A percentile compares a stretch with the other conserved stretches of the same genome.
Conservation (phyloP, 768 basidiomycete species). For the Auriscalpium microsporum region DNA sequence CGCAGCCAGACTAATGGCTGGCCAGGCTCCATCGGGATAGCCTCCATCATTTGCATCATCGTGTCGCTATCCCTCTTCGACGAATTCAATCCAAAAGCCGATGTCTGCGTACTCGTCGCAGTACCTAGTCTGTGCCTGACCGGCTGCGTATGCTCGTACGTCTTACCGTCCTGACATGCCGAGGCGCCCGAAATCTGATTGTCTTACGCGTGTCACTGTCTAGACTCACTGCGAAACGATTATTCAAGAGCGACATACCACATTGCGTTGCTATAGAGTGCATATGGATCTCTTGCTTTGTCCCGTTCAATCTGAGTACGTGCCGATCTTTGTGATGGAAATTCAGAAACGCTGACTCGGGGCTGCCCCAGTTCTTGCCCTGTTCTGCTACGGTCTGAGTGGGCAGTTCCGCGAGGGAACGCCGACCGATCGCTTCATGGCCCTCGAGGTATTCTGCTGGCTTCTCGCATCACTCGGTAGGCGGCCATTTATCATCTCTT, state of each 20-base stretch:
- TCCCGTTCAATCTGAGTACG: constrained; percentile 12
- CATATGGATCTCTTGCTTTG: constrained; percentile 13
- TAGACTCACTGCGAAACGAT: constrained; percentile 5
- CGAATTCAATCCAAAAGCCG: constrained; percentile 7
- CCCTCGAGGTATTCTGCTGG: constrained; percentile 11
- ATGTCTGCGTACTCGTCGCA: constrained; percentile 9
- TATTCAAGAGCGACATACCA: constrained; percentile 4
- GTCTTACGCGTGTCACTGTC: not conserved
- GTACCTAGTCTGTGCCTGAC: constrained; percentile 8
- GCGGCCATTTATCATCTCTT: not conserved
- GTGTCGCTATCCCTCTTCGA: constrained; percentile 5
- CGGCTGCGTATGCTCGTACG: not conserved
- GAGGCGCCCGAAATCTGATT: not conserved
- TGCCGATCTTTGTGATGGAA: not conserved
- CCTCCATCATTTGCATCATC: constrained; percentile 4
- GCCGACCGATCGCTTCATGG: constrained; percentile 1
- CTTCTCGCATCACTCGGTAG: constrained; percentile 9
- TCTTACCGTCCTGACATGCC: not conserved
- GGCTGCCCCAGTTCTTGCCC: constrained; percentile 7
- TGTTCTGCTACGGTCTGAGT: constrained; percentile 7
- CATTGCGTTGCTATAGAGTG: constrained; percentile 12
- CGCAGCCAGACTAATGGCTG: not conserved
- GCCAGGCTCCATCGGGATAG: constrained; percentile 3
- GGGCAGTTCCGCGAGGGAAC: not conserved
- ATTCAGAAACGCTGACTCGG: not conserved